Evolutionary conservation across 129 eudicot genomes (phyloP).

Genomic region (Centella asiatica): DNA sequence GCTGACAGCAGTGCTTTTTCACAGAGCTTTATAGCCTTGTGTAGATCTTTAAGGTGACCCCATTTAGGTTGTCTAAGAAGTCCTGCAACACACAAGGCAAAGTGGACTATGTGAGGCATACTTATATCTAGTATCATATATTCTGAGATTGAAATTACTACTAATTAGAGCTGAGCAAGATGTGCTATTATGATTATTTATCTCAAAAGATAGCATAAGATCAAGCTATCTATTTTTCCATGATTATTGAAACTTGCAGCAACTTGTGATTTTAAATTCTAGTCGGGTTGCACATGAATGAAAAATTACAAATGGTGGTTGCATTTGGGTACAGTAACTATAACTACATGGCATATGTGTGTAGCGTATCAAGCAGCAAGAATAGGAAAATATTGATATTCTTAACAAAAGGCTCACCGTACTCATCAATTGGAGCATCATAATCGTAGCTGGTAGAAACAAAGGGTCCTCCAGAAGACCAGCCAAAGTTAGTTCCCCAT

Average conservation of each 20-base stretch:
- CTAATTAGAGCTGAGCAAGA: neutral
- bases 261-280: neutral
- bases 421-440: slow-evolving; percentile 95
- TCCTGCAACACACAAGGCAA: slow-evolving; percentile 45
- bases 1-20: slow-evolving; percentile 76
- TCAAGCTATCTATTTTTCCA: neutral
- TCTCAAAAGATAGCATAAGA: neutral
- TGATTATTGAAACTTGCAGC: neutral
- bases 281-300: neutral
- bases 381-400: neutral
- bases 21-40: slow-evolving; percentile 92
- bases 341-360: neutral
- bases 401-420: slow-evolving; percentile 44
- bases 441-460: slow-evolving; percentile 75
- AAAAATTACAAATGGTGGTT: neutral
- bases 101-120: neutral
- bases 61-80: slow-evolving; percentile 70
- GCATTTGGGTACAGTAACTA: neutral
- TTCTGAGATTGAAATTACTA: too few species aligned
- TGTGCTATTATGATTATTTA: neutral
- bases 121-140: too few species aligned
- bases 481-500: slow-evolving; percentile 93
- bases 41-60: slow-evolving; percentile 79
- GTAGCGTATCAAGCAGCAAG: neutral
- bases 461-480: slow-evolving; percentile 71